Percentiles rank a stretch among this genome's conserved stretches.
Evolutionary conservation across 2,329 filamentous ascomycete species (phyloP).

Genomic region (Phyllosticta citribraziliensis): DNA sequence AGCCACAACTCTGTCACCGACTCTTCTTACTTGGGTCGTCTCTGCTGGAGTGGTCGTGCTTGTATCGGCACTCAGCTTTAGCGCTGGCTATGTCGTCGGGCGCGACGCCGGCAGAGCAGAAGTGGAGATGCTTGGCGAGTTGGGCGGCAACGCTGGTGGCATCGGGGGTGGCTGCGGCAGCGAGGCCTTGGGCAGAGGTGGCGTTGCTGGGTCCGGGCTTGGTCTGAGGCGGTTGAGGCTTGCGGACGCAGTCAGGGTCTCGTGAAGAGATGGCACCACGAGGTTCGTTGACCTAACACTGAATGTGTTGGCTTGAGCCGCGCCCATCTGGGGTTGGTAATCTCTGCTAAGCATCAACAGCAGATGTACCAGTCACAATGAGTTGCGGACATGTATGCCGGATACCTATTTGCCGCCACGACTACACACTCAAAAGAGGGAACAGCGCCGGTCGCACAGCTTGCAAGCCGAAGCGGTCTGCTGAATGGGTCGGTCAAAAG

Average conservation of each 20-base stretch:
- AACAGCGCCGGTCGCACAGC: neutral
- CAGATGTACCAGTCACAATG: neutral
- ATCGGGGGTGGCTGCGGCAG: neutral
- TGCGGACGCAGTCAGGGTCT: conserved; percentile 7
- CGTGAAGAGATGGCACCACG: neutral
- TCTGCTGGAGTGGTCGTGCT: conserved; percentile 56
- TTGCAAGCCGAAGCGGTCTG: neutral
- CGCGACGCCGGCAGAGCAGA: conserved; percentile 48
- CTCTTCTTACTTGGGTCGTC: conserved; percentile 56
- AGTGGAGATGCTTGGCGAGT: conserved; percentile 30
- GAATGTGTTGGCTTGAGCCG: neutral
- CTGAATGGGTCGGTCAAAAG: neutral
- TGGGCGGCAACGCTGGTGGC: conserved; percentile 12
- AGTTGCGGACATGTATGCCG: neutral
- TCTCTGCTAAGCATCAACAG: neutral
- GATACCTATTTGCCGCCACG: neutral
- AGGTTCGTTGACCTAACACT: neutral
- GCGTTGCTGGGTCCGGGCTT: neutral
- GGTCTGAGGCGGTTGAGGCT: conserved; percentile 6
- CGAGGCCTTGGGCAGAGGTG: neutral
- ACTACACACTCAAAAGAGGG: neutral
- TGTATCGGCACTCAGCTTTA: conserved; percentile 55
- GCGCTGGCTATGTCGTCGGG: conserved; percentile 53
- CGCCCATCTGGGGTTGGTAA: neutral
- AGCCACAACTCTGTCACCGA: conserved; percentile 41